Base-by-base conservation (phyloP, 495 filamentous ascomycete genomes). In the Penicillium odoratum region DNA sequence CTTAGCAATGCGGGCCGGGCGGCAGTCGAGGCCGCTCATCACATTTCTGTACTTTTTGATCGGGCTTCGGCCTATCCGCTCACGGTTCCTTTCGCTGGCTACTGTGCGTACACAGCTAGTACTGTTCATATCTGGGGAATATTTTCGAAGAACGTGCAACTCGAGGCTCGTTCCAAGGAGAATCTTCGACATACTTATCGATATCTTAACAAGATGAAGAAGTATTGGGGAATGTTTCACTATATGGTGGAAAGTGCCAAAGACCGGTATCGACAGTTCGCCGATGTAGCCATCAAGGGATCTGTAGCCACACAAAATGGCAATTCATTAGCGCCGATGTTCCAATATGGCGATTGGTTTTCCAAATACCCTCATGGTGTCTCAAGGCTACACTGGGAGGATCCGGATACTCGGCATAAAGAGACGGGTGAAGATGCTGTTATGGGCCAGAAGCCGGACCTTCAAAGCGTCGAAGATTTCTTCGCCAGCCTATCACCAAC, bases 311-410 rank as follows among this genome's bases (percentile, higher is more conserved):
- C 74, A 53, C 79, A 83, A 50, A 73, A 85, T 40, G 85, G 84
- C 21, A 83, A 60, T 18, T 59, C 67, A 4, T 57, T 73, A 10
- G 74, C 82, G 2, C 74, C 77, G 11, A 90, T 97, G 69, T 93
- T 97, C 75, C 93, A 97, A 67, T 98, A 98, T 63, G 93, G 93
- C 36, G 94, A 98, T 71, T 98, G 94, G 94, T 97, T 97, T 66
- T 86, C 93, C 67, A 87, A 90, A 61, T 97, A 97, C 74, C 94
- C 94, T 1, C 91, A 94, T 64, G 94, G 94, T 10, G 90, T 97
- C 21, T 90, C 90, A 29, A 82, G 88, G 52, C 78, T 87, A 9
- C 88, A 94, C 70, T 94, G 89, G 73, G 88, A 93, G 61, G 91
- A 93, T 59, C 87, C 91, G 0, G 86, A 85, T 38, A 74, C 78